These are phyloP conservation scores for Desmodesmus armatus DNA, from an alignment of 139 green algal genomes.

Conservation along the genomic window DNA sequence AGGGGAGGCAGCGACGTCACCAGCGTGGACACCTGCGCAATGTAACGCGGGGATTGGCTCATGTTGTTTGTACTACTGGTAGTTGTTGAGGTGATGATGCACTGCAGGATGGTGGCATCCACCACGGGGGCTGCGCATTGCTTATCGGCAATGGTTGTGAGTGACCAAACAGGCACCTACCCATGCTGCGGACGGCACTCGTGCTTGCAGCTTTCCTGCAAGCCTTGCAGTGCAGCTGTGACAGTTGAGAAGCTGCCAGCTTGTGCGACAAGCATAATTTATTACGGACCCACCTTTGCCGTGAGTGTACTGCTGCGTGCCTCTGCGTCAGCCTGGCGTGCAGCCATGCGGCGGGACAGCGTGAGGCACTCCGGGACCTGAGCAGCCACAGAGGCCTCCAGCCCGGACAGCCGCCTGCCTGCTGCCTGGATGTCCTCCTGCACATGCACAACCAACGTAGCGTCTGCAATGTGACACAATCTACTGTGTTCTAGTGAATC, in stretches of 20 bases:
- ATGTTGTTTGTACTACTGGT: no score
- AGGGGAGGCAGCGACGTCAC: neutral
- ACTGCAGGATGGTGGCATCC: no score
- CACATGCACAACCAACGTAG: neutral
- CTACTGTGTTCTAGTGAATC: no score
- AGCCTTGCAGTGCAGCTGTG: neutral
- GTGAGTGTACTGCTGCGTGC: neutral
- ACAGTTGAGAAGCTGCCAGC: neutral
- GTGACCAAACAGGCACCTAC: no score
- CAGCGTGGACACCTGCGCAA: conserved; percentile 27
- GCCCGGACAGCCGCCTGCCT: neutral
- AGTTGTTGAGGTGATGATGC: no score
- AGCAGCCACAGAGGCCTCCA: neutral
- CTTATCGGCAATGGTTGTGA: neutral
- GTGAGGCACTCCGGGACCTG: neutral
- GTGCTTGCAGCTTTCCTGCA: neutral
- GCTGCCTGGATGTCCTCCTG: conserved; percentile 17
- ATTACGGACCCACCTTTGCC: conserved; percentile 3
- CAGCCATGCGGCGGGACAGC: conserved; percentile 9
- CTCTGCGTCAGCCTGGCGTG: conserved; percentile 27
- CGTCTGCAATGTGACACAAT: no score
- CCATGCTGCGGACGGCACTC: no score
- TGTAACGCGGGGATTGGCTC: no score
- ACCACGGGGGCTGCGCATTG: neutral
- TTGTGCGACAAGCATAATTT: no score